These are phyloP conservation scores for Solanum aculeatissimum DNA, from an alignment of 305 asterid species.

Conservation along the genomic window DNA sequence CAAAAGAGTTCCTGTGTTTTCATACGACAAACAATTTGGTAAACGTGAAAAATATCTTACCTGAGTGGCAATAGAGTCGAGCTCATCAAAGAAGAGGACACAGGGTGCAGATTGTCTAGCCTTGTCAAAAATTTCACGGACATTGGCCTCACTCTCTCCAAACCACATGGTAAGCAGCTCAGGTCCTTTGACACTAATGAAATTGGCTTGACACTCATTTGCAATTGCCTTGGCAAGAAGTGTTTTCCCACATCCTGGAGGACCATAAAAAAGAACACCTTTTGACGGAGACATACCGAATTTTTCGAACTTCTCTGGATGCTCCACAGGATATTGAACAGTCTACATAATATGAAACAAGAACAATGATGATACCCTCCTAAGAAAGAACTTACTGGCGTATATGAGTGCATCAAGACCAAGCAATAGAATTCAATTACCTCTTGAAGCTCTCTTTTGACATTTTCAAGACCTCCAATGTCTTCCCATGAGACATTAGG, in stretches of 20 bases:
- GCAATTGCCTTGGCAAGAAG: constrained; percentile 85
- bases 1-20: not conserved
- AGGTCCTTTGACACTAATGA: constrained; percentile 76
- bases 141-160: constrained; percentile 93
- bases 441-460: constrained; percentile 48
- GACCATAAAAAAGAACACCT: constrained; percentile 88
- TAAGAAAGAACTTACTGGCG: not conserved
- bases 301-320: constrained; percentile 69
- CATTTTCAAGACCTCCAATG: constrained; percentile 44
- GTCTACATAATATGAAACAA: constrained; percentile 25
- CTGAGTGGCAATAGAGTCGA: constrained; percentile 91
- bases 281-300: constrained; percentile 73
- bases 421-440: constrained; percentile 3
- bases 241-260: constrained; percentile 93
- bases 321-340: constrained; percentile 69
- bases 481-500: constrained; percentile 41
- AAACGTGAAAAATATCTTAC: constrained; percentile 11
- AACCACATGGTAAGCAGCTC: constrained; percentile 90
- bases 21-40: not conserved
- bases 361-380: not conserved
- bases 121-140: constrained; percentile 79
- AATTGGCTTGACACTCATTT: constrained; percentile 84
- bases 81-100: constrained; percentile 86
- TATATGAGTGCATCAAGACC: not conserved
- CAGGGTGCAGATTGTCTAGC: constrained; percentile 88